phyloP scores from a whole-genome alignment of 208 protist species.

The Plasmodiophora brassicae region DNA sequence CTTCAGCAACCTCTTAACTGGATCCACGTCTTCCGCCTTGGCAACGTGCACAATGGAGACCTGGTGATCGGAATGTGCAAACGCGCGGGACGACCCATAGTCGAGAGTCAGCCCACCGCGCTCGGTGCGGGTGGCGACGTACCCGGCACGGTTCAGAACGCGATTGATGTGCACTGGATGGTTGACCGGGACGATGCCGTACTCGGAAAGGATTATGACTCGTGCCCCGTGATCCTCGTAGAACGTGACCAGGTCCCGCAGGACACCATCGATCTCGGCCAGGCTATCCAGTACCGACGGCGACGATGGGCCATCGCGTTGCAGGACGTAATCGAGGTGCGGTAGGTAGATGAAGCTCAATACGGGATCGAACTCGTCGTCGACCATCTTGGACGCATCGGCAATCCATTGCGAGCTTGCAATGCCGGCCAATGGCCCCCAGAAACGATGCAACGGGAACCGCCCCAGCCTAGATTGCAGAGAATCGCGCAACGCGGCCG shows the following conservation, averaged over 20 bases:
- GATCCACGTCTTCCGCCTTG: neutral
- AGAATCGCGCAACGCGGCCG: neutral
- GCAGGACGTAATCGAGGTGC: constrained; percentile 18
- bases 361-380: neutral
- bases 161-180: neutral
- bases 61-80: constrained; percentile 1
- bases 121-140: neutral
- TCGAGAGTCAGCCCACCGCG: neutral
- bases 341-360: constrained; percentile 30
- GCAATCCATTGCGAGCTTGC: neutral
- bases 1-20: neutral
- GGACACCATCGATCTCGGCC: neutral
- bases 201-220: constrained; percentile 16
- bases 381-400: neutral
- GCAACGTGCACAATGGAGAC: constrained; percentile 3
- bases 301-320: neutral
- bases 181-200: neutral
- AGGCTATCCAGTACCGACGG: neutral
- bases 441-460: constrained; percentile 11
- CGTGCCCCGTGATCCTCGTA: neutral
- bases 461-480: neutral
- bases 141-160: neutral
- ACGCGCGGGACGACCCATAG: neutral
- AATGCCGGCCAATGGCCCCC: neutral
- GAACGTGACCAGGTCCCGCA: neutral